Evolutionary conservation across 176 grass and related monocot species (phyloP), one percentile per base, ranked within the genome.

Genomic region (Triticum turgidum): DNA sequence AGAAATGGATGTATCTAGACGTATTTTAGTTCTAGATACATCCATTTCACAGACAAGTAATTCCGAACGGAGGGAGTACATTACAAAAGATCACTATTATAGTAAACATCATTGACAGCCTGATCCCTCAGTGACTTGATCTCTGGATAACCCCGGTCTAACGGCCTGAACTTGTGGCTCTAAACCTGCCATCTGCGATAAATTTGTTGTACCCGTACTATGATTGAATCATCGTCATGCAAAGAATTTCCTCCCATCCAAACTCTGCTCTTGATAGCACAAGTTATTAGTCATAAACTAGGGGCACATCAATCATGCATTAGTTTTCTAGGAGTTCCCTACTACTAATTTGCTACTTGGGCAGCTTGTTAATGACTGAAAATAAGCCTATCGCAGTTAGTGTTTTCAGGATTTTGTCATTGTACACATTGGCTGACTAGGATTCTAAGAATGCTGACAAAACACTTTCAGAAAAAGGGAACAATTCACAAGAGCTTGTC

Each of bases 401-500:
- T 33, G 45, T 79, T 47, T 25, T 9, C 51, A 87, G 34, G 85
- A 80, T 87, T 84, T 29, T 37, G 39, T 38, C 68, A 80, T 7
- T 87, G 27, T 32, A 44, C 15, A 12, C 45, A 75, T 80, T 87
- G 80, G 76, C 49, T 32, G 10, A 7, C 17, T 32, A 68, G 76
- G 62, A 87, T 76, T 7, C 75, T 35, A 80, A 54, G 79, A 86
- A 83, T 73, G 84, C 64, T 0, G 45, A 80, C 39, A 59, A 54
- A 39, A 18, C 11, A 12, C 78, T 86, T 61, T 18, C 5, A 61
- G 2, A 39, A 32, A 49, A 79, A 79, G 79, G 11, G 14, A 69
- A 33, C 22, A 71, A 61, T 39, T 86, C 51, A 77, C 13, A 61
- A 1, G 61, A 80, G 45, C 62, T 61, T 67, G 39, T 42, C 68